Conservation (phyloP, 805 yeast species). For the Pichia rugopelliculosa region DNA sequence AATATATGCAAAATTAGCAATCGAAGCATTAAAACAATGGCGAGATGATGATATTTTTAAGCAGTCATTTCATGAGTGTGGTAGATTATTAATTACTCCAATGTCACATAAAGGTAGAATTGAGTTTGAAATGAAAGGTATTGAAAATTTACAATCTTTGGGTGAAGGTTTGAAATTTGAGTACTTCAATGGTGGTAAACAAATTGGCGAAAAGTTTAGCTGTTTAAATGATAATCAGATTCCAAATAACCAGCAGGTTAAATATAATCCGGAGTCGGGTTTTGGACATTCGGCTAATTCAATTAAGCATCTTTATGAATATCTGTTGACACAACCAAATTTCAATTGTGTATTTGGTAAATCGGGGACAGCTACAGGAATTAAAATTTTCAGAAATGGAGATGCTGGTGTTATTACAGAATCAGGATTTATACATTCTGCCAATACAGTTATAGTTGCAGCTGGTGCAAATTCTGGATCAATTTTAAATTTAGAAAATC, state of each 20-base stretch:
- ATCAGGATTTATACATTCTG: conserved; percentile 25
- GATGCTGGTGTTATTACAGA: conserved; percentile 18
- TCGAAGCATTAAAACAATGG: conserved; percentile 38
- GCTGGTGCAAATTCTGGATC: conserved; percentile 35
- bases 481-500: conserved; percentile 25
- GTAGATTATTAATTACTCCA: conserved; percentile 34
- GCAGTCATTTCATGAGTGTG: conserved; percentile 31
- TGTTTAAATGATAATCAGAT: conserved; percentile 14
- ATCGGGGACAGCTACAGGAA: conserved; percentile 18
- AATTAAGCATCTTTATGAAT: conserved; percentile 24
- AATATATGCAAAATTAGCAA: conserved; percentile 33
- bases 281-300: conserved; percentile 34
- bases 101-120: conserved; percentile 26
- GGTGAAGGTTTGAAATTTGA: conserved; percentile 23
- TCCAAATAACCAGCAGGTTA: conserved; percentile 12
- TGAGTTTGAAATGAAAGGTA: conserved; percentile 31
- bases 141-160: conserved; percentile 24
- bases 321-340: conserved; percentile 21
- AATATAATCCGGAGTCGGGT: conserved; percentile 36
- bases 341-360: conserved; percentile 30
- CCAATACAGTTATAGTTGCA: conserved; percentile 29
- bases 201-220: conserved; percentile 19
- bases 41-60: conserved; percentile 26
- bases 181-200: conserved; percentile 24
- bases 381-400: conserved; percentile 6